Evolutionary conservation across 768 basidiomycete genomes (phyloP), one percentile per base, ranked within the genome.

Genomic region (Pisolithus sp.): DNA sequence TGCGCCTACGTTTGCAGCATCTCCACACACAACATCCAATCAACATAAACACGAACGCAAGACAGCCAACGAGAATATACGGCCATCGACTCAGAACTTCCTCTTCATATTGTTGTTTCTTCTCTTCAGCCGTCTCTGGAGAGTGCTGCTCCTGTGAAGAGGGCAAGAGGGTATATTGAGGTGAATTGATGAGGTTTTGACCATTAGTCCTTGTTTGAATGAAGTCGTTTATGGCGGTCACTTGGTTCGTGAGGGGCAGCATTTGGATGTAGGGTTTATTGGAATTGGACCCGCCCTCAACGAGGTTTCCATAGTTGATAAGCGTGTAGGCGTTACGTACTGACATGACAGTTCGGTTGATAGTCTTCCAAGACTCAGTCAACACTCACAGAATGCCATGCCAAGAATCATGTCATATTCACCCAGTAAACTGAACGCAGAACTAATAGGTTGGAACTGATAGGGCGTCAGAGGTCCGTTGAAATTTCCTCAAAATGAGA

Each of bases 371-470:
- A 37, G 36, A 30, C 17, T 17, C 3, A 18, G 28, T 46, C 8
- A 26, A 31, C 36, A 67, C 85, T 58, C 67, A 89, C 87, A 51
- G 71, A 90, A 88, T 49, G 77, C 77, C 86, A 89, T 88, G 56
- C 88, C 88, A 46, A 89, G 75, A 59, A 90, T 87, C 75, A 89
- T 82, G 58, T 91, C 88, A 56, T 86, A 91, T 62, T 85, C 76
- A 56, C 86, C 85, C 24, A 86, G 76, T 39, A 88, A 56, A 71
- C 85, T 83, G 69, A 89, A 88, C 5, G 87, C 86, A 4, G 82
- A 79, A 13, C 87, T 86, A 56, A 89, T 86, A 2, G 88, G 89
- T 74, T 91, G 89, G 75, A 88, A 91, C 80, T 88, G 57, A 36
- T 13, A 28, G 52, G 12, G 26, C 21, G n/a, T 66, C 44, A 62